A percentile compares a stretch with the other conserved stretches of the same genome.
Evolutionary conservation across 768 basidiomycete species (phyloP).

Genomic region (Hysterangium stoloniferum): DNA sequence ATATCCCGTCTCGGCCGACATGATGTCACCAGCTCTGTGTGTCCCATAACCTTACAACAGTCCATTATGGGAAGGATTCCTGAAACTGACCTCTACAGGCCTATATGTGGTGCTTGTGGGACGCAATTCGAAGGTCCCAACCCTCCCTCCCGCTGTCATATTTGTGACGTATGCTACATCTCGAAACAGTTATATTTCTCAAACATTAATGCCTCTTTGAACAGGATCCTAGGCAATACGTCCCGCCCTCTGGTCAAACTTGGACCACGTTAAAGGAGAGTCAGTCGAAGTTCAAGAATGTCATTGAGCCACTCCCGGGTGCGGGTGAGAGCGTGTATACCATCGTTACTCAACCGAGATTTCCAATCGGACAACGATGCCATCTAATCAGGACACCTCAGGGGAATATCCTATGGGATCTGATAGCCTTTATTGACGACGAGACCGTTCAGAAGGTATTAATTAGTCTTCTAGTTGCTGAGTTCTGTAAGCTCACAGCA

Average conservation of each 20-base stretch:
- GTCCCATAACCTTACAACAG: too few species aligned
- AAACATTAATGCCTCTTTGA: not conserved
- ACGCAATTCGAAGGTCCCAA: slow-evolving; percentile 6
- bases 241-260: slow-evolving; percentile 12
- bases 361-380: slow-evolving; percentile 13
- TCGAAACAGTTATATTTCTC: not conserved
- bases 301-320: slow-evolving; percentile 5
- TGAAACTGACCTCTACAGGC: not conserved
- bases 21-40: too few species aligned
- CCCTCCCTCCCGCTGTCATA: not conserved
- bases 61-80: not conserved
- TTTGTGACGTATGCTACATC: slow-evolving; percentile 5
- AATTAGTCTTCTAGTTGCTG: not conserved
- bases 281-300: slow-evolving; percentile 7
- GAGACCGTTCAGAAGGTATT: slow-evolving; percentile 8
- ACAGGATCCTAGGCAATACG: slow-evolving; percentile 12
- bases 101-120: slow-evolving; percentile 5
- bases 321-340: slow-evolving; percentile 3
- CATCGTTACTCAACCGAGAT: slow-evolving; percentile 9
- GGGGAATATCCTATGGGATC: slow-evolving; percentile 13
- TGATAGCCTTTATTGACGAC: slow-evolving; percentile 10
- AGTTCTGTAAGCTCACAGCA: not conserved
- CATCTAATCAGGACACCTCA: slow-evolving; percentile 10
- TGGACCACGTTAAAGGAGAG: slow-evolving; percentile 10
- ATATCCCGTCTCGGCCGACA: too few species aligned